Conservation (phyloP, 2,329 filamentous ascomycete species). For the Penicillium olsonii region DNA sequence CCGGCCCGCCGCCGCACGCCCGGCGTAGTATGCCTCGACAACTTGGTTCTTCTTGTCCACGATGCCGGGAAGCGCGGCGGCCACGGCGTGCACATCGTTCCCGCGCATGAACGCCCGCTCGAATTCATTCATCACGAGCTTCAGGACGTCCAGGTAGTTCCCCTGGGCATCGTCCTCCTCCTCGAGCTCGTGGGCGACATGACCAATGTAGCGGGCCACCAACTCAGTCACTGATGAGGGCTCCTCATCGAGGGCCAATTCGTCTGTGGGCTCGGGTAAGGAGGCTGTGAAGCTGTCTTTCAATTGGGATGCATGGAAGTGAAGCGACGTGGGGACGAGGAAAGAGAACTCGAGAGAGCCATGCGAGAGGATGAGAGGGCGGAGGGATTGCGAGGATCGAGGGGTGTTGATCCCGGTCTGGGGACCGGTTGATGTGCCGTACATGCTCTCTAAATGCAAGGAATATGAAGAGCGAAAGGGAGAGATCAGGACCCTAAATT, state of each 20-base stretch:
- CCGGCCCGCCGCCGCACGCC: conserved; percentile 78
- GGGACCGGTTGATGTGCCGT: conserved; percentile 75
- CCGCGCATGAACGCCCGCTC: conserved; percentile 92
- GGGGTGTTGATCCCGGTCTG: conserved; percentile 98
- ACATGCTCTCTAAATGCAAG: conserved; percentile 62
- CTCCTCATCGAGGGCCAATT: conserved; percentile 97
- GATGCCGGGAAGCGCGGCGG: conserved; percentile 83
- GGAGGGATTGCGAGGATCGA: conserved; percentile 86
- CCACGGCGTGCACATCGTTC: conserved; percentile 93
- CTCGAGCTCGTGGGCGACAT: conserved; percentile 83
- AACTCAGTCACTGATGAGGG: conserved; percentile 94
- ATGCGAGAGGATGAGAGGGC: conserved; percentile 86
- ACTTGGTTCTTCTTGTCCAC: conserved; percentile 88
- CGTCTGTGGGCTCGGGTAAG: conserved; percentile 88
- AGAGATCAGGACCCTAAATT: conserved; percentile 5
- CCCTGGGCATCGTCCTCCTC: conserved; percentile 87
- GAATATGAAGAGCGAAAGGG: conserved; percentile 1
- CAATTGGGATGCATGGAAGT: conserved; percentile 93
- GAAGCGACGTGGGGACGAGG: conserved; percentile 88
- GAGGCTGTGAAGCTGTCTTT: conserved; percentile 86
- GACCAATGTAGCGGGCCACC: conserved; percentile 90
- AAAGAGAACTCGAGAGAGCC: conserved; percentile 96
- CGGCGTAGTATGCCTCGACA: conserved; percentile 87
- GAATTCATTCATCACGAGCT: conserved; percentile 91
- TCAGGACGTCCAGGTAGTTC: conserved; percentile 89